Conservation (phyloP, 768 basidiomycete genomes). For the Phaffia tasmanica region DNA sequence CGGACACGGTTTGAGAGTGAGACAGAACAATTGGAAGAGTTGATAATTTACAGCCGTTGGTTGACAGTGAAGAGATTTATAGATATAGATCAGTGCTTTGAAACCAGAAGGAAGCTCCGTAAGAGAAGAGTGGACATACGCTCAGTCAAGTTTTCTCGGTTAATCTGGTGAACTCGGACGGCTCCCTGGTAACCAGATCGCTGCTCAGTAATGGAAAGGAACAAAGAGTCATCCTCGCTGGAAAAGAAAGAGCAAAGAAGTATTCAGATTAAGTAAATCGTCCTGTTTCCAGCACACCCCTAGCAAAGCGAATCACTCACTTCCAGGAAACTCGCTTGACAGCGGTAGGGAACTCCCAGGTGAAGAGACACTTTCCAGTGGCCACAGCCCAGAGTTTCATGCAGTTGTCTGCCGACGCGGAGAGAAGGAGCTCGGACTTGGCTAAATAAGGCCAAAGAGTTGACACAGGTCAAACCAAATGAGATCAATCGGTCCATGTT, state of each 20-base stretch:
- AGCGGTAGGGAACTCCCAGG: conserved; percentile 97
- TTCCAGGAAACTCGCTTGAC: conserved; percentile 85
- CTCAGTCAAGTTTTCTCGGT: conserved; percentile 65
- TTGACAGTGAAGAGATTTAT: too few relatives aligned
- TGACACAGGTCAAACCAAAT: not conserved
- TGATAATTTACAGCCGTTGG: too few relatives aligned
- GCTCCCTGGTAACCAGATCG: conserved; percentile 87
- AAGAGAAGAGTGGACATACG: conserved; percentile 50
- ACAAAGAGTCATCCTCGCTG: conserved; percentile 26
- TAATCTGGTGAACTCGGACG: conserved; percentile 79
- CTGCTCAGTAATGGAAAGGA: conserved; percentile 93
- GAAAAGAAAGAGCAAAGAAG: not conserved
- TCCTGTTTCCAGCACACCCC: not conserved
- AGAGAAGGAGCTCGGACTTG: conserved; percentile 71
- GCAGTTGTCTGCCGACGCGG: conserved; percentile 88
- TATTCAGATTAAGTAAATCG: not conserved
- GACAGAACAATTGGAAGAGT: not conserved
- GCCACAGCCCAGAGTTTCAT: conserved; percentile 81
- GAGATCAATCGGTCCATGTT: not conserved
- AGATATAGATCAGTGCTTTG: not conserved
- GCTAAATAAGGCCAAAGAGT: conserved; percentile 42
- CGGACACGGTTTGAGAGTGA: not conserved
- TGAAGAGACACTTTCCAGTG: conserved; percentile 81
- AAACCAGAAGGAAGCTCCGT: conserved; percentile 5
- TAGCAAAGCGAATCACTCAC: conserved; percentile 4